phyloP scores from a whole-genome alignment of 2,329 filamentous ascomycete species.

The Fusarium dlaminii region DNA sequence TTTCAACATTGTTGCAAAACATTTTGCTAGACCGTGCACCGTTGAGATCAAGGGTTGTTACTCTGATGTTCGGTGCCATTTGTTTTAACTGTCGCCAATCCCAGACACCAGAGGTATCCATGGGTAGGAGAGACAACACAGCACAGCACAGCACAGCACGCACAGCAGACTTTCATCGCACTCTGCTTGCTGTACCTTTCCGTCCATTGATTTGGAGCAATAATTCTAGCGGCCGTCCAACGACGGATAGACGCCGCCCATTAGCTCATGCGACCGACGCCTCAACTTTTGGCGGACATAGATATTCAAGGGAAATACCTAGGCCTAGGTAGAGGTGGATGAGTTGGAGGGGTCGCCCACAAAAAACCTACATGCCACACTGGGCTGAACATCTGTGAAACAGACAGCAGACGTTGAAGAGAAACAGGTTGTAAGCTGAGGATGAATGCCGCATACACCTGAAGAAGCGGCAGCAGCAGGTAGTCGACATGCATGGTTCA shows the following conservation, averaged over 20 bases:
- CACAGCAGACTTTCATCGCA: background rate
- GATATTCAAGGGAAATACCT: background rate
- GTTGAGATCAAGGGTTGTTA: constrained; percentile 19
- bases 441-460: background rate
- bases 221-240: constrained; percentile 32
- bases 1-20: background rate
- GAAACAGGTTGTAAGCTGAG: constrained; percentile 6
- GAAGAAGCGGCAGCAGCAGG: background rate
- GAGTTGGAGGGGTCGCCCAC: constrained; percentile 28
- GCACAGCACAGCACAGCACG: background rate
- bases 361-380: constrained; percentile 34
- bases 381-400: constrained; percentile 19
- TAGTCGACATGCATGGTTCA: constrained; percentile 11
- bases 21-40: constrained; percentile 22
- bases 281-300: constrained; percentile 28
- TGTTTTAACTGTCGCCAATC: constrained; percentile 35
- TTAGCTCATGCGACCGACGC: constrained; percentile 32
- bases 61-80: constrained; percentile 25
- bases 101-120: constrained; percentile 22
- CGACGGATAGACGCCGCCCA: constrained; percentile 32
- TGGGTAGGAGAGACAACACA: constrained; percentile 6
- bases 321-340: background rate
- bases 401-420: background rate
- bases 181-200: background rate
- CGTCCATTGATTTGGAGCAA: background rate